Conservation (phyloP, 805 yeast species). For the Metschnikowia shivogae region DNA sequence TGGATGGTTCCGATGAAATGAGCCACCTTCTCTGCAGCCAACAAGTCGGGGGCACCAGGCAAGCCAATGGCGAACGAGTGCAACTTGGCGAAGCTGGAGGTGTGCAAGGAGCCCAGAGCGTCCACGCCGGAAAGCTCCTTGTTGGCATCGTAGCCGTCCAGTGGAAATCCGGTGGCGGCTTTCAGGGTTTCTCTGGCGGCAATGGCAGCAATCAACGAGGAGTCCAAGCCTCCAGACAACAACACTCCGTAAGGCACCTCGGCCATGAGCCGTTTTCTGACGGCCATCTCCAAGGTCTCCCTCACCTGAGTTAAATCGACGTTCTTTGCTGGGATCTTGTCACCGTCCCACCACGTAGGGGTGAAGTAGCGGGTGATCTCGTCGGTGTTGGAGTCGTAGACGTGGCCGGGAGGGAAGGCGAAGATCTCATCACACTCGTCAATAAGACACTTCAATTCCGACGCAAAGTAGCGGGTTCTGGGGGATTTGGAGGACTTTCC, state of each 20-base stretch:
- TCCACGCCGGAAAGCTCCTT: conserved; percentile 89
- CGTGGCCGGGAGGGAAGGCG: conserved; percentile 98
- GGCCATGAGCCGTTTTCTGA: conserved; percentile 98
- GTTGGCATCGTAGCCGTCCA: conserved; percentile 55
- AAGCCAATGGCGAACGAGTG: conserved; percentile 97
- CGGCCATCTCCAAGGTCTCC: conserved; percentile 85
- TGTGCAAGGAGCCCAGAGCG: conserved; percentile 76
- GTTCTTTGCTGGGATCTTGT: conserved; percentile 66
- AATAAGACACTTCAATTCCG: conserved; percentile 88
- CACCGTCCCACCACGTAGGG: conserved; percentile 93
- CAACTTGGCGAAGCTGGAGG: conserved; percentile 72
- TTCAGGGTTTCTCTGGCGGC: conserved; percentile 93
- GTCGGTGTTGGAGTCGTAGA: conserved; percentile 89
- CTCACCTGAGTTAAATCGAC: conserved; percentile 72
- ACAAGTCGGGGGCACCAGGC: conserved; percentile 95
- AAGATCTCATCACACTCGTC: conserved; percentile 91
- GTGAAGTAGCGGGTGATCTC: conserved; percentile 80
- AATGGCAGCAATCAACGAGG: conserved; percentile 92
- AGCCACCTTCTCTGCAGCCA: conserved; percentile 96
- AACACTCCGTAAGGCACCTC: conserved; percentile 99
- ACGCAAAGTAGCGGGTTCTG: conserved; percentile 80
- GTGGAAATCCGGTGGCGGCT: conserved; percentile 50
- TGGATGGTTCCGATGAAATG: conserved; percentile 93
- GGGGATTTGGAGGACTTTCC: conserved; percentile 74
- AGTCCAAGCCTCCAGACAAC: conserved; percentile 95